Conservation (phyloP, 1,139 yeast genomes). For the Lipomyces yarrowii region DNA sequence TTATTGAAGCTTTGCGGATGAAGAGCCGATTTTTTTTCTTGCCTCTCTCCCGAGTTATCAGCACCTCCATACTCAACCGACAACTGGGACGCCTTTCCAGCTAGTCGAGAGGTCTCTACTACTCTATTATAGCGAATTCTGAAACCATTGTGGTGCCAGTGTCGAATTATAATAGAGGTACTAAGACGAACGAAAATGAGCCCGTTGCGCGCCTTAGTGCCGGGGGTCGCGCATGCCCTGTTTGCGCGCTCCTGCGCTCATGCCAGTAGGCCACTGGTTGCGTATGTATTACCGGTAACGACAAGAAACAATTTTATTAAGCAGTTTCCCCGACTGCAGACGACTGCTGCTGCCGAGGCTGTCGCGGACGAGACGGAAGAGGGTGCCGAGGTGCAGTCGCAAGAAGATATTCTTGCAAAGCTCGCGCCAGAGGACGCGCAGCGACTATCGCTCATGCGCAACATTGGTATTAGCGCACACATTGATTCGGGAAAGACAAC, state of each 20-base stretch:
- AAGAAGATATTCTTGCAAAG: constrained; percentile 46
- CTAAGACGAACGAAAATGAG: constrained; percentile 1
- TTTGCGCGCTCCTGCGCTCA: constrained; percentile 20
- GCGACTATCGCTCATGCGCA: constrained; percentile 67
- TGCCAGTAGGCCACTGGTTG: background rate
- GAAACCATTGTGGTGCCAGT: background rate
- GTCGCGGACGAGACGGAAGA: constrained; percentile 7
- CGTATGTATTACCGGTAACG: background rate
- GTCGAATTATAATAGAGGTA: background rate
- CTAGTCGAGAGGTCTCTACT: background rate
- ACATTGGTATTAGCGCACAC: constrained; percentile 97
- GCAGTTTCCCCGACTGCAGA: constrained; percentile 39
- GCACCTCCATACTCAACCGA: background rate
- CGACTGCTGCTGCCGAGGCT: constrained; percentile 25
- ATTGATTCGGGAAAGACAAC: constrained; percentile 97
- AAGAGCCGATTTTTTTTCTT: background rate
- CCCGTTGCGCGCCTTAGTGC: constrained; percentile 4
- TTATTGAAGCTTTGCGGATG: too few species aligned
- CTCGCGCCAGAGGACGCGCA: constrained; percentile 61
- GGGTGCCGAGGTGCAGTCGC: constrained; percentile 1
- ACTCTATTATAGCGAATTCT: background rate
- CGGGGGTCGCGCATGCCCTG: background rate
- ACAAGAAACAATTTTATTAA: background rate
- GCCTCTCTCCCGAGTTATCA: background rate
- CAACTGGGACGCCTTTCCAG: background rate